Evolutionary conservation across 2,329 filamentous ascomycete genomes (phyloP).

Genomic region (Sclerotinia borealis): DNA sequence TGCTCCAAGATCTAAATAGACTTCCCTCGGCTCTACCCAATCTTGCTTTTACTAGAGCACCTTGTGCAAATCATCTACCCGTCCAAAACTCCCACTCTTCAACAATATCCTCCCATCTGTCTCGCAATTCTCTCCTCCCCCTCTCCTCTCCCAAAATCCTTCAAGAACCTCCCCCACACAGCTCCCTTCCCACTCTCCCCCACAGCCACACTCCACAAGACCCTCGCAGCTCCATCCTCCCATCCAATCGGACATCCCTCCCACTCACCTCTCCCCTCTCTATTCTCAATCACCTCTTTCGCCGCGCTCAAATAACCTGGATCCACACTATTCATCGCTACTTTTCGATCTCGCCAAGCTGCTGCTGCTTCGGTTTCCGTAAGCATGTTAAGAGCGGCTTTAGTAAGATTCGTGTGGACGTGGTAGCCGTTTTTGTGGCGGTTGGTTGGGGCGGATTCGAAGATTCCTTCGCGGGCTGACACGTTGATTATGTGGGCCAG

Average conservation of each 20-base stretch:
- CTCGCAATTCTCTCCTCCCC: constrained; percentile 7
- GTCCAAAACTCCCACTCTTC: not conserved
- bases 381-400: constrained; percentile 22
- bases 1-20: too few relatives aligned
- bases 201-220: constrained; percentile 18
- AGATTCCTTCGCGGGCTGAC: constrained; percentile 20
- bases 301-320: constrained; percentile 20
- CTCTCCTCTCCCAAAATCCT: constrained; percentile 16
- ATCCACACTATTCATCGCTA: constrained; percentile 20
- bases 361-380: constrained; percentile 19
- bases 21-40: too few relatives aligned
- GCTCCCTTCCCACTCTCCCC: constrained; percentile 13
- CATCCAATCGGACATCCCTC: constrained; percentile 19
- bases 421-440: constrained; percentile 15
- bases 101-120: not conserved
- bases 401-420: constrained; percentile 21
- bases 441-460: constrained; percentile 10
- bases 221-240: constrained; percentile 20
- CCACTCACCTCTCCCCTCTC: not conserved
- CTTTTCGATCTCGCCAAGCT: constrained; percentile 14
- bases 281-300: constrained; percentile 12
- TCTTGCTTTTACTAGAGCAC: not conserved
- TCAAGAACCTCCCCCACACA: constrained; percentile 20
- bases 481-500: constrained; percentile 18
- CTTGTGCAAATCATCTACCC: not conserved